phyloP scores from a whole-genome alignment of 23 red algal genomes.

The Gracilariopsis chorda region DNA sequence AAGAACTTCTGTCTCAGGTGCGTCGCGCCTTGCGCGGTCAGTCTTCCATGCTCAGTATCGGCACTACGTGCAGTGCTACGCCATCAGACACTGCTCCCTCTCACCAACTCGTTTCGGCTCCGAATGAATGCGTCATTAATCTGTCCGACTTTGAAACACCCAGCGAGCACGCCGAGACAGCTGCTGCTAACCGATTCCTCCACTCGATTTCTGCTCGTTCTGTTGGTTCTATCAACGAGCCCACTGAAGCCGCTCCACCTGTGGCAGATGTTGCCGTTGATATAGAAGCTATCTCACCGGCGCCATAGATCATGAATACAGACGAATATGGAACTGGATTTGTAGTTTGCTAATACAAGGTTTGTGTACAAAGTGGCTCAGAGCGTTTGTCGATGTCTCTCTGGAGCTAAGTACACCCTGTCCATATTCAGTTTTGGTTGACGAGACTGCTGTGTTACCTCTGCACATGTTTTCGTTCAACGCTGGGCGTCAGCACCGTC shows the following conservation, averaged over 20 bases:
- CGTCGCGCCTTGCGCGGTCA: conserved; percentile 12
- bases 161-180: background rate
- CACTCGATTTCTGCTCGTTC: background rate
- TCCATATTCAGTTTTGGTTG: no score
- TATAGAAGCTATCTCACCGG: background rate
- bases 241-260: background rate
- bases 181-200: background rate
- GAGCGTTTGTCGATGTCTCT: no score
- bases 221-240: background rate
- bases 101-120: background rate
- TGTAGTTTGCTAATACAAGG: no score
- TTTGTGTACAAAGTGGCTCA: no score
- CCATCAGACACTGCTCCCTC: background rate
- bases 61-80: background rate
- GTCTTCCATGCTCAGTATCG: conserved; percentile 19
- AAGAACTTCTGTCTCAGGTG: conserved; percentile 19
- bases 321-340: no score
- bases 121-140: background rate
- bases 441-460: no score
- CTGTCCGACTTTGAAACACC: background rate
- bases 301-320: no score
- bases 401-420: no score
- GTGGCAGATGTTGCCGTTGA: no score
- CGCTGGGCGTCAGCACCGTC: no score
- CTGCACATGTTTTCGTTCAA: no score